Evolutionary conservation across 495 filamentous ascomycete genomes (phyloP), one percentile per base, ranked within the genome.

Genomic region (Penicillium silybi): DNA sequence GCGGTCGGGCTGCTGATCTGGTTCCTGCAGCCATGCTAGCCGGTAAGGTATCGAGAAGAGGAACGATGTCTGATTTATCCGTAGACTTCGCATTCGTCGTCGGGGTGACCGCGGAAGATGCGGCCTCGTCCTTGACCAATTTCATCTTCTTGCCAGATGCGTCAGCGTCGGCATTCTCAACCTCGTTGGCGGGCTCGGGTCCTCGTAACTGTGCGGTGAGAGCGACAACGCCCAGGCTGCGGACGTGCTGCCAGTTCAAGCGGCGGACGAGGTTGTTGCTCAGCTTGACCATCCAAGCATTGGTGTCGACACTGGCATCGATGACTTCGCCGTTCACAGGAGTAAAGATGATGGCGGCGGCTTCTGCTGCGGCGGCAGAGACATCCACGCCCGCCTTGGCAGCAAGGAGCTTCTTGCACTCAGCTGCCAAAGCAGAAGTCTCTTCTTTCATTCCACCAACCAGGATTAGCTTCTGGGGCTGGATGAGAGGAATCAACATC

Each of bases 261-360:
- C 85, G 81, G 58, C 86, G 86, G 26, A 93, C 85, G 22, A 99
- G 81, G 37, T 79, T 72, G 52, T 91, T 88, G 49, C 87, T 89
- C 25, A 99, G 78, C 61, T 90, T 96, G 44, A 97, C 87, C 23
- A 86, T 85, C 93, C 93, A 99, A 19, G 93, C 92, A 64, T 97
- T 97, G 6, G 92, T 97, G 60, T 99, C 93, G 34, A 97, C 92
- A 58, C 91, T 96, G 13, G 92, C 93, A 65, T 97, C 84, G 43
- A 97, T 78, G 2, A 75, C 71, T 44, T 78, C 71, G 15, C 90
- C 90, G 32, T 87, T 75, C 11, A 62, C 65, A 2, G 95, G 93
- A 0, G 90, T 91, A 68, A 91, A 92, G 17, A 97, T 86, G 51
- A 86, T 84, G 6, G 67, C 69, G 23, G 71, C 47, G 9, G 54